Evolutionary conservation across 352 stramenopile species (phyloP), one percentile per base, ranked within the genome.

Genomic region (Phytophthora uliginosa): DNA sequence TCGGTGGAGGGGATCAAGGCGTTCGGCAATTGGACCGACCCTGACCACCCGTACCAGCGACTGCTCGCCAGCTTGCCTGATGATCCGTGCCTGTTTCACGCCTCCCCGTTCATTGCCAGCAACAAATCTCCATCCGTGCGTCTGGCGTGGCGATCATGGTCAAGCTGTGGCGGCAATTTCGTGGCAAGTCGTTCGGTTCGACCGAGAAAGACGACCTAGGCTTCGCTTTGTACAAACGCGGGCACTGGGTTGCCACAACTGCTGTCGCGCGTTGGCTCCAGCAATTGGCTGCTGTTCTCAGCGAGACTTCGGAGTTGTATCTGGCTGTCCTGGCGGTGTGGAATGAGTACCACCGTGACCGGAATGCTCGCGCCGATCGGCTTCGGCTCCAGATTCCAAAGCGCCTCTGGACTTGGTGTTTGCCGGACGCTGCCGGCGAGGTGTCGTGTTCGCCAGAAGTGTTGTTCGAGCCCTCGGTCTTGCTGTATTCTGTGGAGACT

Each of bases 401-500:
- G 13, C 36, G 57, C 2, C 42, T 6, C 10, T 54, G 57, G 40
- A 13, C 26, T 3, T 51, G 57, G 36, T 40, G 38, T 3, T 3
- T 53, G 7, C 17, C 13, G 20, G n/a, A 34, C 8, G 8, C 15
- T 1, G 15, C 20, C 10, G 38, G 17, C 17, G 20, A 28, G 22
- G 7, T 7, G 4, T 34, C 10, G 7, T n/a, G 5, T 4, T 5
- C 24, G 15, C 17, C 56, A 3, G 57, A 53, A 24, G 15, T 24
- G 0, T 7, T 54, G 40, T 18, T 63, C n/a, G 56, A 63, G 12
- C 56, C 56, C 10, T 26, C 31, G 2, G 22, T 48, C 12, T 34
- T 61, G 18, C 33, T 33, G 10, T 61, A 51, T 17, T 61, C 55
- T 34, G 52, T 61, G n/a, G 56, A 63, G 36, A 40, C 33, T 4